Conservation (phyloP, 768 basidiomycete genomes). For the Hericium alpestre region DNA sequence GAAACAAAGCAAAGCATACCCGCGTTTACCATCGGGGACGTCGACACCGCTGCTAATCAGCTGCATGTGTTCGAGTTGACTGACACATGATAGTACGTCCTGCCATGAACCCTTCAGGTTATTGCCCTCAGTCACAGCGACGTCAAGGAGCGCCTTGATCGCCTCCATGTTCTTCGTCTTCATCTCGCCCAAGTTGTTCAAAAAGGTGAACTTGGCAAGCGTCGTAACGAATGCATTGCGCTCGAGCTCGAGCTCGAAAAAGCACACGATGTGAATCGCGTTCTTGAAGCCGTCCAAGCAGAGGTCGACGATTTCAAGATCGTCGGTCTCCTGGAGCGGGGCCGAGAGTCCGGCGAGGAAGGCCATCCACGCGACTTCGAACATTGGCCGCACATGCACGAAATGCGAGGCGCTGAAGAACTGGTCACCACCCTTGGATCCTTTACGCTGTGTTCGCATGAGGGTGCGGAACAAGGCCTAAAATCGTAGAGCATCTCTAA, state of each 20-base stretch:
- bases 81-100: slow-evolving; percentile 93
- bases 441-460: slow-evolving; percentile 85
- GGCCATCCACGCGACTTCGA: slow-evolving; percentile 98
- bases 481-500: not conserved
- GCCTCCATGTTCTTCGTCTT: slow-evolving; percentile 99
- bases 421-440: slow-evolving; percentile 67
- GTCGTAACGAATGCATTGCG: slow-evolving; percentile 99
- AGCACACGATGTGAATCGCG: slow-evolving; percentile 93
- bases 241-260: slow-evolving; percentile 94
- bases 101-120: slow-evolving; percentile 93
- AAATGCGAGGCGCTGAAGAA: slow-evolving; percentile 96
- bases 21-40: slow-evolving; percentile 70
- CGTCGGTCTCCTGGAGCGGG: slow-evolving; percentile 90
- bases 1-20: slow-evolving; percentile 37
- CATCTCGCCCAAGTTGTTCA: slow-evolving; percentile 98
- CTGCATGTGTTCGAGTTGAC: slow-evolving; percentile 98
- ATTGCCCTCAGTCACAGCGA: slow-evolving; percentile 95
- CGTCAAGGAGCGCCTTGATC: slow-evolving; percentile 87
- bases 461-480: slow-evolving; percentile 88
- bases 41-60: slow-evolving; percentile 88
- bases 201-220: slow-evolving; percentile 90
- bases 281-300: slow-evolving; percentile 94
- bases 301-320: slow-evolving; percentile 81
- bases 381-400: slow-evolving; percentile 96
- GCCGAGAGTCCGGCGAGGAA: slow-evolving; percentile 92